Evolutionary conservation across 2,329 filamentous ascomycete genomes (phyloP).

Genomic region (Verticillium alfalfae): DNA sequence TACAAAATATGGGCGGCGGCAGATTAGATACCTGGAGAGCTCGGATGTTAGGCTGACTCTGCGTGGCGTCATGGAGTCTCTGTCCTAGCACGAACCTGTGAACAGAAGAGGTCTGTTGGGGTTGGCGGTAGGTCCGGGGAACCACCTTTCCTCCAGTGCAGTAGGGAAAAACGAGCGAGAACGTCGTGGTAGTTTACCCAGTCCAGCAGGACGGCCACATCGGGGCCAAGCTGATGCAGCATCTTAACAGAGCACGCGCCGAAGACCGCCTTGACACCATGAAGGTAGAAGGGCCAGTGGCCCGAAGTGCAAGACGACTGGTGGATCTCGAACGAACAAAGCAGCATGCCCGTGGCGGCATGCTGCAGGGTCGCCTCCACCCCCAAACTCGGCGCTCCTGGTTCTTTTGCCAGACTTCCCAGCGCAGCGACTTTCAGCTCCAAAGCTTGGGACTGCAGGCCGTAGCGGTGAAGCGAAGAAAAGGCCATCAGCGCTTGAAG

Average conservation of each 20-base stretch:
- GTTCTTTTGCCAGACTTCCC: constrained; percentile 12
- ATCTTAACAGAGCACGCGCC: constrained; percentile 3
- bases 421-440: constrained; percentile 18
- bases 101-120: not conserved
- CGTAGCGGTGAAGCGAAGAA: constrained; percentile 17
- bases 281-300: constrained; percentile 20
- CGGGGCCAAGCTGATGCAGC: constrained; percentile 1
- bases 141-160: constrained; percentile 16
- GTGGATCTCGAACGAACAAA: constrained; percentile 21
- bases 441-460: constrained; percentile 14
- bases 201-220: constrained; percentile 10
- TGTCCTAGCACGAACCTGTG: not conserved
- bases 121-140: not conserved
- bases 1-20: constrained; percentile 4
- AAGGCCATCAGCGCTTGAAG: constrained; percentile 16
- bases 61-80: not conserved
- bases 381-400: constrained; percentile 8
- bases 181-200: constrained; percentile 23
- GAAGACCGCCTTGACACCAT: constrained; percentile 15
- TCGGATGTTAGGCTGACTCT: not conserved
- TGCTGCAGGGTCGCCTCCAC: constrained; percentile 17
- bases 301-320: constrained; percentile 15
- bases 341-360: constrained; percentile 21
- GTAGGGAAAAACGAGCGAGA: constrained; percentile 18
- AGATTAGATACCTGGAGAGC: constrained; percentile 3